Conservation (phyloP, 116 monocot genomes). For the Trichopus zeylanicus region DNA sequence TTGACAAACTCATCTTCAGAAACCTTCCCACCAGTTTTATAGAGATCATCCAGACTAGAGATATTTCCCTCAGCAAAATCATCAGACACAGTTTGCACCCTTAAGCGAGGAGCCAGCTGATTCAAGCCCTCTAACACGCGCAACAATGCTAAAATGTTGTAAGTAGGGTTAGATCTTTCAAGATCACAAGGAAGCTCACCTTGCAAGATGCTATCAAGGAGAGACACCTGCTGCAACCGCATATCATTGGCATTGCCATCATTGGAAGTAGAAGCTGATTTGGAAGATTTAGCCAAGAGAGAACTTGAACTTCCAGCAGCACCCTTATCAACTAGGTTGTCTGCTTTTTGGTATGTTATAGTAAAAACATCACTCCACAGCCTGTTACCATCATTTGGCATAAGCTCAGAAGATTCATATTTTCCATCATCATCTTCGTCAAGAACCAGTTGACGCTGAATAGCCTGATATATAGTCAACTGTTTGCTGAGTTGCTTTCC, state of each 20-base stretch:
- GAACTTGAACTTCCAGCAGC: conserved; percentile 44
- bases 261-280: conserved; percentile 36
- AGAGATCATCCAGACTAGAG: conserved; percentile 41
- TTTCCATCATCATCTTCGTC: conserved; percentile 77
- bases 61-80: conserved; percentile 73
- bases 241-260: conserved; percentile 21
- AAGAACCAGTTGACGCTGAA: conserved; percentile 72
- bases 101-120: conserved; percentile 81
- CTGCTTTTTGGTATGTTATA: conserved; percentile 82
- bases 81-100: conserved; percentile 62
- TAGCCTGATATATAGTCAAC: conserved; percentile 89
- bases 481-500: conserved; percentile 82
- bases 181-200: conserved; percentile 91
- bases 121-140: conserved; percentile 80
- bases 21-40: conserved; percentile 43
- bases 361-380: conserved; percentile 91
- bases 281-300: conserved; percentile 26
- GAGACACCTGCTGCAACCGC: conserved; percentile 42
- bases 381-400: conserved; percentile 57
- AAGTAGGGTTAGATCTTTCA: conserved; percentile 70
- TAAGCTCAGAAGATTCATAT: conserved; percentile 35
- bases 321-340: conserved; percentile 38
- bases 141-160: conserved; percentile 73
- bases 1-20: conserved; percentile 65
- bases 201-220: conserved; percentile 86